Evolutionary conservation across 805 yeast species (phyloP), one percentile per base, ranked within the genome.

Genomic region (Candida railenensis): DNA sequence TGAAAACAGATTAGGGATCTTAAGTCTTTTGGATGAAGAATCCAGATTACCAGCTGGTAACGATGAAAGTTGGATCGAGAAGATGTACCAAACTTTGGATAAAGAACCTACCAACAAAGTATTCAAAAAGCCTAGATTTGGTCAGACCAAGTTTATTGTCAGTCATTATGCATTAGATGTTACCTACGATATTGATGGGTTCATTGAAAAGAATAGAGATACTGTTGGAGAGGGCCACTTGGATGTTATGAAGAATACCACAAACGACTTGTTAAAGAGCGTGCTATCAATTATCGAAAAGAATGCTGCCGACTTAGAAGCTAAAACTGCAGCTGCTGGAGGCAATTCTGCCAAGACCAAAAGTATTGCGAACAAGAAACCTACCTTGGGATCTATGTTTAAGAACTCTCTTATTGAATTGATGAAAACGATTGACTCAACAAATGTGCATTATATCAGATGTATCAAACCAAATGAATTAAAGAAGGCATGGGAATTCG

Each of bases 401-500:
- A 92, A 92, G 64, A 83, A 82, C 46, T 92, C 97, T 2, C 77
- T 92, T 67, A 87, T 90, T 57, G 97, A 92, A 57, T 79, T 92
- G 54, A 92, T 94, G 99, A 72, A 71, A 33, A 92, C 98, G 0
- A 92, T 92, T 48, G 82, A 92, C 64, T 87, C 96, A 1, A 92
- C 98, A 2, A 92, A 94, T 65, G 99, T 86, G 34, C 99, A 92
- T 66, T 92, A 92, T 61, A 92, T 92, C 62, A 85, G 99, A 63
- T 92, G 99, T 76, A 92, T 94, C 63, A 92, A 92, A 67, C 98
- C 99, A 4, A 92, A 92, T 65, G 97, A 90, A 59, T 84, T 83
- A 53, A 92, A 94, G 67, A 85, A 82, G 50, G 96, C 98, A 1
- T 92, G 99, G 98, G 86, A 84, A 63, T 92, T 92, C 67, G 96